Percentiles rank a stretch among this genome's conserved stretches.
Conservation (phyloP, 2,329 filamentous ascomycete genomes). For the Davidsoniella neocaledoniae region DNA sequence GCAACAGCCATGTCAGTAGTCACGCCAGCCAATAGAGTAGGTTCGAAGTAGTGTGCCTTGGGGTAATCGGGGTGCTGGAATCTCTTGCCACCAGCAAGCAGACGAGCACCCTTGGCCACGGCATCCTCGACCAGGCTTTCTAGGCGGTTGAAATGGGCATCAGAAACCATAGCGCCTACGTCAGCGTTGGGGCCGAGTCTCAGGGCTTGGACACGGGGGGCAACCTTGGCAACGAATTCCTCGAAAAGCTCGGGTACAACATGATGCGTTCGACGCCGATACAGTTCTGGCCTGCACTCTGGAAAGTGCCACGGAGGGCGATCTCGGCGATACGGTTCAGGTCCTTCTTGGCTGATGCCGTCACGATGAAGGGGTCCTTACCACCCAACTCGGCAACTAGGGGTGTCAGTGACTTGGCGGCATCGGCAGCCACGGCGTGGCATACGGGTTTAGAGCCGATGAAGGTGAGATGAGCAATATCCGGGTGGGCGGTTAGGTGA, state of each 20-base stretch:
- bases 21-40: constrained; percentile 83
- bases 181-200: constrained; percentile 65
- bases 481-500: constrained; percentile 69
- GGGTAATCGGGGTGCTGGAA: constrained; percentile 56
- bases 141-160: constrained; percentile 55
- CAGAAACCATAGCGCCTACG: constrained; percentile 79
- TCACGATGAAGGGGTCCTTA: constrained; percentile 80
- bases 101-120: constrained; percentile 58
- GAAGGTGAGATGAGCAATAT: constrained; percentile 81
- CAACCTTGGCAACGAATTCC: constrained; percentile 50
- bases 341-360: constrained; percentile 55
- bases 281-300: constrained; percentile 92
- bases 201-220: constrained; percentile 55
- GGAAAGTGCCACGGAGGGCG: constrained; percentile 82
- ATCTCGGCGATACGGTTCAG: constrained; percentile 62
- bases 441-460: constrained; percentile 82
- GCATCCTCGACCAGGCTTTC: constrained; percentile 65
- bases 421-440: constrained; percentile 71
- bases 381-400: constrained; percentile 84
- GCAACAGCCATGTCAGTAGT: constrained; percentile 74
- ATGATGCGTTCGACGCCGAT: constrained; percentile 93
- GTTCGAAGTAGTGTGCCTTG: constrained; percentile 76
- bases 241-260: constrained; percentile 63
- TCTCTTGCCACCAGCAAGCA: constrained; percentile 64
- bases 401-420: constrained; percentile 72